These are phyloP conservation scores for Clavariopsis aquatica DNA, from an alignment of 495 filamentous ascomycete species.

Conservation along the genomic window DNA sequence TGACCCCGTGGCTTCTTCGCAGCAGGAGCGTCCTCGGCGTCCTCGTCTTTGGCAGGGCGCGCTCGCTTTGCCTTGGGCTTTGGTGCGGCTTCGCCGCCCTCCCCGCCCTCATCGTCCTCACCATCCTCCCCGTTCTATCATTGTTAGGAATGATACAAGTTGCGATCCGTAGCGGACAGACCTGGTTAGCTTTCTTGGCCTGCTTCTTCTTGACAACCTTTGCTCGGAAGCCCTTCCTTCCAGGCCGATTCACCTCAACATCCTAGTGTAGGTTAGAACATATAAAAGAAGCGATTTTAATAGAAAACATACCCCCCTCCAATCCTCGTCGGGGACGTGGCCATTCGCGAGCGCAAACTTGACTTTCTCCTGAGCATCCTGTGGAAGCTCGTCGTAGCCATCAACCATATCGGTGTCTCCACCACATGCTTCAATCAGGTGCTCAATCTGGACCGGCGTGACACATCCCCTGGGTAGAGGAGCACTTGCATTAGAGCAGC, in stretches of 20 bases:
- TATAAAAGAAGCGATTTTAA: neutral
- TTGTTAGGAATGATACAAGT: slow-evolving; percentile 9
- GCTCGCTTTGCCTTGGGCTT: slow-evolving; percentile 33
- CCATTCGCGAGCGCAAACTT: slow-evolving; percentile 63
- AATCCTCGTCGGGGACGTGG: slow-evolving; percentile 75
- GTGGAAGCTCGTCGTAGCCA: slow-evolving; percentile 70
- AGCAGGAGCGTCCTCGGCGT: slow-evolving; percentile 29
- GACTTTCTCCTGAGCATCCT: slow-evolving; percentile 64
- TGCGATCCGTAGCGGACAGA: slow-evolving; percentile 3
- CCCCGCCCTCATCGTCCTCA: too few species aligned
- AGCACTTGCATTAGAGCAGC: neutral
- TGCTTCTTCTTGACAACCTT: slow-evolving; percentile 51
- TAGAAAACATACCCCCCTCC: slow-evolving; percentile 65
- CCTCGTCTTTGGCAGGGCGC: slow-evolving; percentile 44
- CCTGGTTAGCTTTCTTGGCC: slow-evolving; percentile 32
- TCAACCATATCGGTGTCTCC: slow-evolving; percentile 77
- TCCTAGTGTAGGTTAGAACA: slow-evolving; percentile 53
- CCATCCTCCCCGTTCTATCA: neutral
- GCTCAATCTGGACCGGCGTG: slow-evolving; percentile 62
- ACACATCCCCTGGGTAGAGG: slow-evolving; percentile 68
- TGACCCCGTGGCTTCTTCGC: slow-evolving; percentile 10
- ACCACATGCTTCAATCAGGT: slow-evolving; percentile 58
- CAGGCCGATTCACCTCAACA: slow-evolving; percentile 65
- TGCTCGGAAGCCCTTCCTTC: slow-evolving; percentile 60
- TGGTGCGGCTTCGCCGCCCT: slow-evolving; percentile 43